These are phyloP conservation scores for Chaetothyriales sp. DNA, from an alignment of 2,329 filamentous ascomycete species.

Conservation along the genomic window DNA sequence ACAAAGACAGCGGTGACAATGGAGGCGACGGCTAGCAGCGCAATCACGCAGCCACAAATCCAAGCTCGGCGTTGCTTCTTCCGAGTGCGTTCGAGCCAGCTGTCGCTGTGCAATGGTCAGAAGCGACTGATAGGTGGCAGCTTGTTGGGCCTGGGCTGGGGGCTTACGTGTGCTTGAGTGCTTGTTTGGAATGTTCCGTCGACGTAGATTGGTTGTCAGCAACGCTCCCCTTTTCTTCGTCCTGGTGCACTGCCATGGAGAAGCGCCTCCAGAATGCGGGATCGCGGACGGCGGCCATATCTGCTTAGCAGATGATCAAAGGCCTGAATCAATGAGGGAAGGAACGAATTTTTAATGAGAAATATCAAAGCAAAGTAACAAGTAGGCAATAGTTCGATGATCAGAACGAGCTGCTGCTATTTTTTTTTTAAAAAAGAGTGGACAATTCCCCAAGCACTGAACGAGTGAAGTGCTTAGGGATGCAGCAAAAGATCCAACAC, in stretches of 20 bases:
- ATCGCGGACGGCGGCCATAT: slow-evolving; percentile 41
- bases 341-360: not conserved
- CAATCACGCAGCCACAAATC: slow-evolving; percentile 28
- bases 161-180: slow-evolving; percentile 17
- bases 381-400: not conserved
- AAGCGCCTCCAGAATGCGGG: slow-evolving; percentile 49
- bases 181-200: slow-evolving; percentile 3
- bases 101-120: slow-evolving; percentile 27
- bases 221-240: slow-evolving; percentile 31
- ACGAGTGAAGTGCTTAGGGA: not conserved
- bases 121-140: not conserved
- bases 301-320: not conserved
- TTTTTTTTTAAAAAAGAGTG: not conserved
- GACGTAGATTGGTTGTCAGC: slow-evolving; percentile 8
- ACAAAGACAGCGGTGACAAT: slow-evolving; percentile 10
- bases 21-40: slow-evolving; percentile 6
- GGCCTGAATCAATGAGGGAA: not conserved
- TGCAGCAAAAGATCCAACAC: not conserved
- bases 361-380: not conserved
- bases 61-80: slow-evolving; percentile 36
- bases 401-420: not conserved
- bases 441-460: not conserved
- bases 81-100: slow-evolving; percentile 40
- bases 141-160: slow-evolving; percentile 1
- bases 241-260: slow-evolving; percentile 42